Evolutionary conservation across 257 asterid genomes (phyloP).

Genomic region (Solanum chmielewskii): DNA sequence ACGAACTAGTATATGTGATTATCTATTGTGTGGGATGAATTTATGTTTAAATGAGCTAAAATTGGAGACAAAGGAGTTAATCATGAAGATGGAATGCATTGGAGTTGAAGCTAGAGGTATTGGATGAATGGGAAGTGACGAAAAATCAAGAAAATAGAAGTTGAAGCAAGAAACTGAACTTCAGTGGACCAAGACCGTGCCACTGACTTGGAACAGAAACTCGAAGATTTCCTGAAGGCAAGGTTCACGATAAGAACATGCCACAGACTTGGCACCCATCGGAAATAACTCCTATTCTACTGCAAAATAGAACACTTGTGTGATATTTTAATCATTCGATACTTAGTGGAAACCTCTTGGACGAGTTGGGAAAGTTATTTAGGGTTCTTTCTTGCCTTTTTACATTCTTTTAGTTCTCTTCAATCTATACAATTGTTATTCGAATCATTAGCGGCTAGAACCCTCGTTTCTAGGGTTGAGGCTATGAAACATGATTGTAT

Average conservation of each 20-base stretch:
- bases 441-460: neutral
- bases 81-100: neutral
- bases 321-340: neutral
- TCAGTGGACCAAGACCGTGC: neutral
- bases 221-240: neutral
- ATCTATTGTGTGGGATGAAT: neutral
- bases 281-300: neutral
- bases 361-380: neutral
- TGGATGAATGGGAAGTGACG: neutral
- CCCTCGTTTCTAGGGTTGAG: neutral
- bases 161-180: neutral
- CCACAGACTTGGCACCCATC: neutral
- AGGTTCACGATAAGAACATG: neutral
- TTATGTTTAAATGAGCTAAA: neutral
- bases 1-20: neutral
- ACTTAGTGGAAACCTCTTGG: neutral
- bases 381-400: neutral
- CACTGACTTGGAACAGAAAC: neutral
- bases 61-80: neutral
- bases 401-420: neutral
- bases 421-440: neutral
- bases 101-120: neutral
- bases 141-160: neutral
- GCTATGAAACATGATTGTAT: neutral
- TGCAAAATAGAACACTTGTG: neutral